Evolutionary conservation across 2,329 filamentous ascomycete species (phyloP).

Genomic region (Phaeosphaeriaceae sp.): DNA sequence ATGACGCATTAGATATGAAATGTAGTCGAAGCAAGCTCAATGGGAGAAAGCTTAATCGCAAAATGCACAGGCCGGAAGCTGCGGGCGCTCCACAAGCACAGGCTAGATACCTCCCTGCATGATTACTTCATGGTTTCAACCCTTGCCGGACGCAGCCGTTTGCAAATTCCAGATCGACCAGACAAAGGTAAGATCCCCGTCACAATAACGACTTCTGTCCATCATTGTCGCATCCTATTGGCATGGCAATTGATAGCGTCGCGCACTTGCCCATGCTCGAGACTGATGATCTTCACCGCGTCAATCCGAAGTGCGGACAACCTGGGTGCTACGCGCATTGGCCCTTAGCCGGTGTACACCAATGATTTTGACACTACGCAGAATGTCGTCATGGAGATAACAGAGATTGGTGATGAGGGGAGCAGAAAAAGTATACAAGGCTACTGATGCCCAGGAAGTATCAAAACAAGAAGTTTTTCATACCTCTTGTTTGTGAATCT

Average conservation of each 20-base stretch:
- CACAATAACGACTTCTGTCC: neutral
- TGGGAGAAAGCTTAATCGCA: neutral
- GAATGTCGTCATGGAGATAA: conserved; percentile 6
- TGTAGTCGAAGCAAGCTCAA: conserved; percentile 1
- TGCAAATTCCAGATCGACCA: neutral
- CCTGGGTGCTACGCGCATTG: neutral
- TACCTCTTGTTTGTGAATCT: neutral
- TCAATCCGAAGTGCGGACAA: neutral
- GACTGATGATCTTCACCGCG: neutral
- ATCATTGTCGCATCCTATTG: neutral
- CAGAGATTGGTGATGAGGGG: neutral
- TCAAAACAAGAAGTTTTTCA: neutral
- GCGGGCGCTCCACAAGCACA: neutral
- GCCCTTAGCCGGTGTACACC: neutral
- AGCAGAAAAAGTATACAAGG: neutral
- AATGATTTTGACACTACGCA: neutral
- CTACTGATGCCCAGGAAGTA: neutral
- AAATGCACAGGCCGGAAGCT: neutral
- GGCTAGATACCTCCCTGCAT: neutral
- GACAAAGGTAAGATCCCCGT: neutral
- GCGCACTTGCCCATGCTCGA: neutral
- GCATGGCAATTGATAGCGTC: neutral
- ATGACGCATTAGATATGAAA: neutral
- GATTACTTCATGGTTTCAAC: neutral
- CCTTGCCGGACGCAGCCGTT: neutral